phyloP scores from a whole-genome alignment of 2,329 filamentous ascomycete genomes.

The Rosellinia necatrix region DNA sequence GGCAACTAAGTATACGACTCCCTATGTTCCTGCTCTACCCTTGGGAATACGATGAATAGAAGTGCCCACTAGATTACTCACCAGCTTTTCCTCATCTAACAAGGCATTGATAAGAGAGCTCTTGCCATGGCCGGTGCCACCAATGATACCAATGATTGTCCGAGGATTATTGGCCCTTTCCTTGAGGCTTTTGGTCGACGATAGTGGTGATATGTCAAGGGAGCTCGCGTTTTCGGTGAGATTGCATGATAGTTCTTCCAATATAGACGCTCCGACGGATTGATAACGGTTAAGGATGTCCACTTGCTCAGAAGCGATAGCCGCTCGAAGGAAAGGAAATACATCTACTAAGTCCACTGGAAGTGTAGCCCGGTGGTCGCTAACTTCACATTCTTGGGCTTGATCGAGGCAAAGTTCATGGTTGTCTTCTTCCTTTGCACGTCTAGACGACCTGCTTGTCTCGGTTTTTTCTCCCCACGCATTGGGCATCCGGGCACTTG shows the following conservation, averaged over 20 bases:
- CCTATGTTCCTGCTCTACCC: too few species aligned
- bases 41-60: too few species aligned
- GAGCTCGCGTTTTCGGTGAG: slow-evolving; percentile 1
- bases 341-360: not conserved
- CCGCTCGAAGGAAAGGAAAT: slow-evolving; percentile 21
- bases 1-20: not conserved
- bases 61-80: not conserved
- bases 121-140: slow-evolving; percentile 32
- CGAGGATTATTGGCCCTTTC: slow-evolving; percentile 5
- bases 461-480: too few species aligned
- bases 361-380: not conserved
- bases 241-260: slow-evolving; percentile 8
- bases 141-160: slow-evolving; percentile 31
- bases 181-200: slow-evolving; percentile 16
- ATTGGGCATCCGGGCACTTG: not conserved
- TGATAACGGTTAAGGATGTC: slow-evolving; percentile 13
- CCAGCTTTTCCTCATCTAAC: slow-evolving; percentile 39
- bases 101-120: slow-evolving; percentile 35
- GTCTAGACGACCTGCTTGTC: not conserved
- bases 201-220: slow-evolving; percentile 3
- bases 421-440: not conserved
- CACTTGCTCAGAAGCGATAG: slow-evolving; percentile 5
- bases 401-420: not conserved
- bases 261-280: slow-evolving; percentile 9
- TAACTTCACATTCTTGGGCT: not conserved